Conservation (phyloP, 2,329 filamentous ascomycete genomes). For the Penicillium sp. region DNA sequence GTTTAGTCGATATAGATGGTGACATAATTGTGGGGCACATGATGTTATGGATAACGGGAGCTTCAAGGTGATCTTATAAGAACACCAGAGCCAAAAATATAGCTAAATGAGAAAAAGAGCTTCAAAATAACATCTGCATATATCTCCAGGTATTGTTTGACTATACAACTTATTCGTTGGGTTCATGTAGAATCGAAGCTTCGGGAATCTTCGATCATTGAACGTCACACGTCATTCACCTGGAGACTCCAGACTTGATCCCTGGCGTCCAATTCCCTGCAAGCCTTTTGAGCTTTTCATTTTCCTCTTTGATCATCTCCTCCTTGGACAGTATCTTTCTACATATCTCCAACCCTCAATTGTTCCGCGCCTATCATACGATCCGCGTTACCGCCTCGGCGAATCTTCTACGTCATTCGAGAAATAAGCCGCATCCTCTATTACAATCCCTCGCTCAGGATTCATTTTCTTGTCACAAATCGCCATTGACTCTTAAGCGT, state of each 20-base stretch:
- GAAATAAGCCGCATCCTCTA: constrained; percentile 14
- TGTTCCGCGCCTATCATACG: too few species aligned
- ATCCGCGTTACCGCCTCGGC: constrained; percentile 5
- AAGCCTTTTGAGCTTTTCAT: neutral
- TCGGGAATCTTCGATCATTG: constrained; percentile 39
- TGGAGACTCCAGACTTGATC: constrained; percentile 13
- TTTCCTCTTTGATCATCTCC: constrained; percentile 1
- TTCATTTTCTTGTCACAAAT: constrained; percentile 3
- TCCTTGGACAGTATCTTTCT: neutral
- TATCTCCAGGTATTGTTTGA: neutral
- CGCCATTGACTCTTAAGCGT: constrained; percentile 11
- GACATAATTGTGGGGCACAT: constrained; percentile 14
- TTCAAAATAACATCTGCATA: neutral
- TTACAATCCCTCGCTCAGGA: neutral
- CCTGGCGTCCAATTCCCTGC: constrained; percentile 12
- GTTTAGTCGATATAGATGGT: neutral
- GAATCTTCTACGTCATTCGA: constrained; percentile 41
- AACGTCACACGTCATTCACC: constrained; percentile 38
- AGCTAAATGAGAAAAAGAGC: neutral
- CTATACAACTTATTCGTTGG: neutral
- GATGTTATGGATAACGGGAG: constrained; percentile 10
- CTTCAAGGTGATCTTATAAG: neutral
- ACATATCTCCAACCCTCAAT: neutral
- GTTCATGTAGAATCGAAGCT: constrained; percentile 27
- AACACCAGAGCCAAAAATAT: neutral